Base-by-base conservation (phyloP, 2,329 filamentous ascomycete genomes). In the Fusarium irregulare region DNA sequence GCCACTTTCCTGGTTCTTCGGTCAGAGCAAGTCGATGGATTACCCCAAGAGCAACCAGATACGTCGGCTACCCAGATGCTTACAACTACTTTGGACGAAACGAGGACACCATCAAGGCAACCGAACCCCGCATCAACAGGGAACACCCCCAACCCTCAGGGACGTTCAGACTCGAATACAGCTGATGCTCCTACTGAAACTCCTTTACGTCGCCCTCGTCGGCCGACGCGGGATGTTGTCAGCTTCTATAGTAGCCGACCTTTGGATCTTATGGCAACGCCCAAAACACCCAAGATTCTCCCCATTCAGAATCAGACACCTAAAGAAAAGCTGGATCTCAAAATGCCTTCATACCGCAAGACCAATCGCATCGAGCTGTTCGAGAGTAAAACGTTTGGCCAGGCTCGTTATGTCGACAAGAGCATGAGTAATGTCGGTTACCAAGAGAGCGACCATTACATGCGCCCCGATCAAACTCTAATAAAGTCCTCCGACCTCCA, bases 371-470 rank as follows among this genome's bases (percentile, higher is more conserved):
- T 95, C 72, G 85, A 89, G 60, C 83, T 91, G 27, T 94, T 93
- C 69, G 95, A 98, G 79, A 92, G 94, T 78, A 94, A 96, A 79
- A 91, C 90, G 3, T 89, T 92, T 68, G 93, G 93, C 44, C 92
- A 95, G 77, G 90, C 93, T 64, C 92, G 95, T 75, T 98, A 97
- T 79, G 94, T 98, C 48, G 95, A 98, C 80, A 94, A 96, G 77
- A 92, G 93, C 3, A 97, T 98, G 94, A 94, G 94, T 73, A 95
- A 93, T 75, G 92, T 97, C 48, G 95, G 95, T 54, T 98, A 97
- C 77, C 95, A 98, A 80, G 94, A 98, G 81, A 97, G 92, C 74
- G 95, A 98, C 80, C 86, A 94, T 62, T 98, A 94, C 77, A 85
- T 92, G 55, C 90, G 93, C 47, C 92, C 93, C 7, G 92, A 94